phyloP scores from a whole-genome alignment of 352 stramenopile species.

The Achlya hypogyna region DNA sequence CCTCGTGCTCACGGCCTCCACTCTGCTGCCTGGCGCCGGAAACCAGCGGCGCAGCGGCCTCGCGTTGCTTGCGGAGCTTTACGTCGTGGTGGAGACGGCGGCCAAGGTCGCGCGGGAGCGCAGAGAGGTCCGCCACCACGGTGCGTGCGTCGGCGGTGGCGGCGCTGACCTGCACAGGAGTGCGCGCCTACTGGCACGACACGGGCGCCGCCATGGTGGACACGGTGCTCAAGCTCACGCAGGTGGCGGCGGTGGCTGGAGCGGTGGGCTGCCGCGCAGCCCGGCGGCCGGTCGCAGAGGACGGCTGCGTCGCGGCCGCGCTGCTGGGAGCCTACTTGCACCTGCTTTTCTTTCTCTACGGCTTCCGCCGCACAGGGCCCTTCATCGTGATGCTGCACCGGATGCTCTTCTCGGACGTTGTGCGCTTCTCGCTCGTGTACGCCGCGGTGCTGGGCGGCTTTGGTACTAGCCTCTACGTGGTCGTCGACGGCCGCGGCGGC shows the following conservation, averaged over 20 bases:
- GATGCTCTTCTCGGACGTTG: conserved; percentile 52
- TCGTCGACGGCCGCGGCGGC: conserved; percentile 36
- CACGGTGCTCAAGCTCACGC: conserved; percentile 43
- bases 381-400: conserved; percentile 62
- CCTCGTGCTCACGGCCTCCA: conserved; percentile 36
- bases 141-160: not conserved
- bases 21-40: conserved; percentile 27
- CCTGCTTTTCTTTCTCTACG: conserved; percentile 56
- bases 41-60: conserved; percentile 17
- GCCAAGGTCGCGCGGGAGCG: conserved; percentile 37
- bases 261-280: conserved; percentile 24
- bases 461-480: conserved; percentile 43
- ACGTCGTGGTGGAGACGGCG: not conserved
- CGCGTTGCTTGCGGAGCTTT: not conserved
- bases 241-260: conserved; percentile 29
- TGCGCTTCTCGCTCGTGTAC: conserved; percentile 52
- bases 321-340: conserved; percentile 57
- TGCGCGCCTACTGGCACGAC: conserved; percentile 33
- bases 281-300: conserved; percentile 25
- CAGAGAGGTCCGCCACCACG: conserved; percentile 37
- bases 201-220: conserved; percentile 36
- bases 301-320: conserved; percentile 34
- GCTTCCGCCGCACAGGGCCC: conserved; percentile 46
- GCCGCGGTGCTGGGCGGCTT: conserved; percentile 45
- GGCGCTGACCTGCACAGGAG: not conserved